Evolutionary conservation across 345 rosid species (phyloP).

Genomic region (Zanthoxylum bungeanum): DNA sequence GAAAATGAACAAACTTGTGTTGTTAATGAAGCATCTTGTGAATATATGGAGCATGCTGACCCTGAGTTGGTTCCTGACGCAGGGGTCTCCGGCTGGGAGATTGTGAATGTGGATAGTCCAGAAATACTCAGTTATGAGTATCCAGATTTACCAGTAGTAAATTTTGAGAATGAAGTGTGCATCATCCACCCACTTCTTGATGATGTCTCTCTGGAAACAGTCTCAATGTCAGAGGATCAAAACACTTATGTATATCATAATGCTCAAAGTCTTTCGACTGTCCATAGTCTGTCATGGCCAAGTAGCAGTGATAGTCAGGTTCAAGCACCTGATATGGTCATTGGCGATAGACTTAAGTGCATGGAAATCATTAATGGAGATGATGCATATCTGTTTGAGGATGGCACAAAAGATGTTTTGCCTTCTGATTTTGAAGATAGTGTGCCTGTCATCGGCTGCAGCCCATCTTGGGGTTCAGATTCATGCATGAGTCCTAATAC

Average conservation of each 20-base stretch:
- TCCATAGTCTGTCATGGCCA: conserved; percentile 8
- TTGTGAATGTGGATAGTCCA: conserved; percentile 25
- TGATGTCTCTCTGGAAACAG: conserved; percentile 8
- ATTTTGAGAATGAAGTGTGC: conserved; percentile 13
- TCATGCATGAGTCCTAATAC: conserved; percentile 17
- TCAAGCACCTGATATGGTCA: conserved; percentile 18
- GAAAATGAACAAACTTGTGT: conserved; percentile 28
- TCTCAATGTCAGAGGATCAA: conserved; percentile 15
- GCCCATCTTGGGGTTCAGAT: conserved; percentile 19
- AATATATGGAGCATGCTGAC: conserved; percentile 23
- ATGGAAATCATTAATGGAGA: conserved; percentile 17
- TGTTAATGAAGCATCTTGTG: conserved; percentile 17
- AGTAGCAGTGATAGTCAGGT: conserved; percentile 15
- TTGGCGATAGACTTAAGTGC: conserved; percentile 10
- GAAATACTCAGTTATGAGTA: conserved; percentile 17
- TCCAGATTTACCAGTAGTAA: conserved; percentile 15
- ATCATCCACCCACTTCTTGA: neutral
- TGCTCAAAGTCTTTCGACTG: conserved; percentile 5
- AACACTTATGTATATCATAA: neutral
- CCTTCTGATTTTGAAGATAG: conserved; percentile 25
- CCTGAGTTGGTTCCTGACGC: conserved; percentile 7
- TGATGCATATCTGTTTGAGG: conserved; percentile 19
- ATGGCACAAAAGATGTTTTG: conserved; percentile 26
- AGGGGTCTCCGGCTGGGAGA: conserved; percentile 29
- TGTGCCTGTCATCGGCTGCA: conserved; percentile 20